Percentiles rank a stretch among this genome's conserved stretches.
These are phyloP conservation scores for Geotrichum cucujoidarum DNA, from an alignment of 1,139 yeast genomes.

Conservation along the genomic window DNA sequence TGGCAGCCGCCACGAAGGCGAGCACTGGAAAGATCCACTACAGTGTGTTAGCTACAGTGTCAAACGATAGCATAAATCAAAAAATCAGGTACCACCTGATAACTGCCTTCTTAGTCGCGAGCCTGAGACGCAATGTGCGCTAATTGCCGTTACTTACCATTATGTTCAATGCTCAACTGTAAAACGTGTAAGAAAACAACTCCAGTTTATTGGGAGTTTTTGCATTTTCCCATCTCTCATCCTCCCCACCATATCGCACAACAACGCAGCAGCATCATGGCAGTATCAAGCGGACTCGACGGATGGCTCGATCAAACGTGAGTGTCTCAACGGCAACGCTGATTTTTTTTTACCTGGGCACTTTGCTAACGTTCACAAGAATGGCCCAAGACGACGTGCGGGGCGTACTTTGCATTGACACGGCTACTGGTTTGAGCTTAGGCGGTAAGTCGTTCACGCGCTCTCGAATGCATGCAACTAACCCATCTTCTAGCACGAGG, in stretches of 20 bases:
- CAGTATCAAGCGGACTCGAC: constrained; percentile 20
- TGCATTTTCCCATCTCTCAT: too few relatives aligned
- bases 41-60: too few relatives aligned
- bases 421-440: constrained; percentile 28
- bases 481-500: constrained; percentile 24
- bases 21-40: constrained; percentile 34
- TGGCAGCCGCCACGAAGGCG: constrained; percentile 36
- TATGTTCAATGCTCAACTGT: background rate
- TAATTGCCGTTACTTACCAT: too few relatives aligned
- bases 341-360: background rate
- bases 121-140: too few relatives aligned
- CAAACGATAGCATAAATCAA: too few relatives aligned
- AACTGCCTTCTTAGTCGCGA: too few relatives aligned
- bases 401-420: constrained; percentile 29
- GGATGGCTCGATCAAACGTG: constrained; percentile 29
- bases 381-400: constrained; percentile 24
- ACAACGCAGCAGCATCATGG: constrained; percentile 3
- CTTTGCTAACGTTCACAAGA: constrained; percentile 15
- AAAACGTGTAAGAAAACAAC: background rate
- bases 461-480: too few relatives aligned
- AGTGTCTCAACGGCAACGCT: too few relatives aligned
- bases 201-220: background rate
- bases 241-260: background rate
- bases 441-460: constrained; percentile 26
- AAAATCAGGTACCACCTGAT: too few relatives aligned